Evolutionary conservation across 805 yeast genomes (phyloP).

Genomic region (Clavispora santaluciae): DNA sequence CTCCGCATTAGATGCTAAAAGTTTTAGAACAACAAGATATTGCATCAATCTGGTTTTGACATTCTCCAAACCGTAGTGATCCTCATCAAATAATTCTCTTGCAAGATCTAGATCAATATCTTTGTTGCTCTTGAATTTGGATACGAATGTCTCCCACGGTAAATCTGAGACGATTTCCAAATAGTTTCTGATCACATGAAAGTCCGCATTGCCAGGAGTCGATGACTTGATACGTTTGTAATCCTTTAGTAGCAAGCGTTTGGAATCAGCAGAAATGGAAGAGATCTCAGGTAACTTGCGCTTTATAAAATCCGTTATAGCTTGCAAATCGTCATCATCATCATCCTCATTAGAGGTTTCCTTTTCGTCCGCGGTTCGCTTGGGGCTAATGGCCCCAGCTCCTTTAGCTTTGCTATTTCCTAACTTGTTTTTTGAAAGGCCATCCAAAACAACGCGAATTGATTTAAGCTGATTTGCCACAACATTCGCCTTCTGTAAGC

Average conservation of each 20-base stretch:
- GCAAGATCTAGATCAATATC: slow-evolving; percentile 52
- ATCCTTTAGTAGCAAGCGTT: slow-evolving; percentile 42
- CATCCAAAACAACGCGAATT: slow-evolving; percentile 45
- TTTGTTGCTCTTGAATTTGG: slow-evolving; percentile 31
- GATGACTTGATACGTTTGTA: slow-evolving; percentile 51
- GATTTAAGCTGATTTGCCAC: slow-evolving; percentile 54
- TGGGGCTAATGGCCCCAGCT: slow-evolving; percentile 1
- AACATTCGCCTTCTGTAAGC: slow-evolving; percentile 48
- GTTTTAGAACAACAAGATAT: slow-evolving; percentile 71
- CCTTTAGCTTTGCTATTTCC: slow-evolving; percentile 1
- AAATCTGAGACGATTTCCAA: slow-evolving; percentile 61
- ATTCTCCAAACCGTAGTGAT: slow-evolving; percentile 70
- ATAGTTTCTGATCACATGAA: slow-evolving; percentile 59
- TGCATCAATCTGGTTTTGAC: slow-evolving; percentile 75
- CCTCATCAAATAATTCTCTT: slow-evolving; percentile 56
- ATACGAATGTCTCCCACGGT: slow-evolving; percentile 48
- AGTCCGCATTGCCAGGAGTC: slow-evolving; percentile 50
- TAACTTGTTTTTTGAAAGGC: slow-evolving; percentile 20
- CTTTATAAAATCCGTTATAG: slow-evolving; percentile 33
- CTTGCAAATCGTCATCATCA: slow-evolving; percentile 40
- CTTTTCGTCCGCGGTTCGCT: slow-evolving; percentile 11
- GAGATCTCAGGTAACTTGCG: slow-evolving; percentile 32
- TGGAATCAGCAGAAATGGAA: slow-evolving; percentile 33
- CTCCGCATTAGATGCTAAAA: slow-evolving; percentile 41
- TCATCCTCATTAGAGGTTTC: slow-evolving; percentile 31